Evolutionary conservation across 345 rosid species (phyloP).

Genomic region (Gossypium anomalum): DNA sequence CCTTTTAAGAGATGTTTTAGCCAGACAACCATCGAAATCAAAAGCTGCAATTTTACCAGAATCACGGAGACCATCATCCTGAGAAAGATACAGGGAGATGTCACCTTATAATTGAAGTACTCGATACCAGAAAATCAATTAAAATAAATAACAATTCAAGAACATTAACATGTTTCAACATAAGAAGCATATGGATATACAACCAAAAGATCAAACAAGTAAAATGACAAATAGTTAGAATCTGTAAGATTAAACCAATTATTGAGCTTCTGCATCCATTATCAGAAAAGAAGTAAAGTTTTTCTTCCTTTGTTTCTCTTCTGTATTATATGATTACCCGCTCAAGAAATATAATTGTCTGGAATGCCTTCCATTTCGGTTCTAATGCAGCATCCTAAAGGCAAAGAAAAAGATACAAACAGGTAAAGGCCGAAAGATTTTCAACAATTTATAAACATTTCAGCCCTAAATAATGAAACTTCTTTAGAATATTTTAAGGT

Average conservation of each 20-base stretch:
- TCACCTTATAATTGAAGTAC: neutral
- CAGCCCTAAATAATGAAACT: slow-evolving; percentile 8
- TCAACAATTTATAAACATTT: neutral
- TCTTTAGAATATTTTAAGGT: neutral
- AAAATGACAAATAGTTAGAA: neutral
- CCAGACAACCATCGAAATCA: slow-evolving; percentile 98
- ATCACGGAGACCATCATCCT: slow-evolving; percentile 75
- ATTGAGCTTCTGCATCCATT: neutral
- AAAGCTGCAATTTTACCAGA: slow-evolving; percentile 89
- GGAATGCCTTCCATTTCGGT: slow-evolving; percentile 94
- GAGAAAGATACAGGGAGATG: slow-evolving; percentile 4
- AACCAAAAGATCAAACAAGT: slow-evolving; percentile 1
- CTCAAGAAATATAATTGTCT: slow-evolving; percentile 80
- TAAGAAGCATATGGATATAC: neutral
- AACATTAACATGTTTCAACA: neutral
- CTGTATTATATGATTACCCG: slow-evolving; percentile 34
- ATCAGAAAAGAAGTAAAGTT: neutral
- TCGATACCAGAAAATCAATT: neutral
- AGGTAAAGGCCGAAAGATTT: neutral
- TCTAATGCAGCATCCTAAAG: slow-evolving; percentile 59
- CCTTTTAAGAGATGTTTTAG: slow-evolving; percentile 76
- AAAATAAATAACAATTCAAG: neutral
- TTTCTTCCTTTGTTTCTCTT: neutral
- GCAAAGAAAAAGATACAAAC: slow-evolving; percentile 13
- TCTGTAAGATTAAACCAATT: neutral